A percentile compares a stretch with the other conserved stretches of the same genome.
Evolutionary conservation across 1,284 basidiomycete genomes (phyloP).

Genomic region (Sporisorium iseilematis-ciliati): DNA sequence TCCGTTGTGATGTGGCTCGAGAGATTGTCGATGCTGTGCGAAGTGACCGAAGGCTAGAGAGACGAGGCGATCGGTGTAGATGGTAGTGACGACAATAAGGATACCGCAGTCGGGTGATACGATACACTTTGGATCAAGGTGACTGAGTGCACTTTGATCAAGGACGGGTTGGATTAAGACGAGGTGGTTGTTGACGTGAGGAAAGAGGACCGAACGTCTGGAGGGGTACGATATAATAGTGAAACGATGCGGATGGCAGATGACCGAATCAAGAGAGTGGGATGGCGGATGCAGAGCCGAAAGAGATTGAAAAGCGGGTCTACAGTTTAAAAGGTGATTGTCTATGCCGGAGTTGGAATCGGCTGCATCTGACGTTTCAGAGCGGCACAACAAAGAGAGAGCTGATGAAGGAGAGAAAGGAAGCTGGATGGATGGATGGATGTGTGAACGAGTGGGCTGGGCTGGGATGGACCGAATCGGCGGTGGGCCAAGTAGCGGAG

Average conservation of each 20-base stretch:
- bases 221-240: background rate
- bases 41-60: background rate
- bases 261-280: background rate
- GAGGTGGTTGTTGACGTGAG: background rate
- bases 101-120: too few relatives aligned
- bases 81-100: background rate
- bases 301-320: constrained; percentile 1
- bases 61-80: background rate
- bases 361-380: background rate
- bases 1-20: background rate
- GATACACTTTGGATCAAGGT: background rate
- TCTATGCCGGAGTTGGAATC: background rate
- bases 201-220: background rate
- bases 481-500: constrained; percentile 21
- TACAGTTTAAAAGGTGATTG: constrained; percentile 3
- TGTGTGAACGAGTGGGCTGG: constrained; percentile 2
- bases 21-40: background rate
- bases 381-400: background rate
- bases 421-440: constrained; percentile 2
- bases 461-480: constrained; percentile 17
- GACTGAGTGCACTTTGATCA: background rate
- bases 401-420: background rate
- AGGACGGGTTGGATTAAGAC: too few relatives aligned
- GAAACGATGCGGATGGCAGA: background rate
- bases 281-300: constrained; percentile 3